Evolutionary conservation across 1,139 yeast species (phyloP), one percentile per base, ranked within the genome.

Genomic region (Blastobotrys apis): DNA sequence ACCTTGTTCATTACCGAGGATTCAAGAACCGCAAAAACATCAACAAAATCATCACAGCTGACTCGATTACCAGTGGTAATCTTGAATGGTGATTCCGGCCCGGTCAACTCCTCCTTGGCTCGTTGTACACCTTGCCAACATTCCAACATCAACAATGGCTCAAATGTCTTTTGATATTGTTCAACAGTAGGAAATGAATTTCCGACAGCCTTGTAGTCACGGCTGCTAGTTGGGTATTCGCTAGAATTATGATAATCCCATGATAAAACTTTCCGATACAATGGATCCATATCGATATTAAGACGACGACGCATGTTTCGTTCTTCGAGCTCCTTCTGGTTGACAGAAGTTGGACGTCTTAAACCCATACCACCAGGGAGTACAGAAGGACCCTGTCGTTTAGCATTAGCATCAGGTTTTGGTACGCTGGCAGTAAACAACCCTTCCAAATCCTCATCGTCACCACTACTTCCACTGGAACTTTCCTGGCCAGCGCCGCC

Each of bases 101-200:
- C 43, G 2, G 74, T 73, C 12, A 37, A 46, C 19, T 86, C 78
- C 43, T 77, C 77, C 53, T 84, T 81, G 0, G 92, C 79, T 3
- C 86, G 74, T 51, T 80, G 82, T 29, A 94, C 77, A 0, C 88
- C 85, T 59, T 90, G 95, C 97, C 97, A 94, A 52, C 95, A 85
- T 67, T 94, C 98, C 37, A 90, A 67, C 66, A 90, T 69, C 38
- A 94, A 67, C 38, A 94, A 69, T 0, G 98, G 97, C 54, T 81
- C 87, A 58, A 86, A 83, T 0, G 77, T 71, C 30, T 71, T 68
- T 40, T 74, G 75, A 59, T 94, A 94, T 4, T 84, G 87, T 13
- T 68, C 70, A 1, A 81, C 80, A 45, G 77, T 70, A 0, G 57
- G 52, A 59, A 85, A 92, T 1, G 62, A 53, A 43, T 75, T 74